These are phyloP conservation scores for Fusarium coffeatum DNA, from an alignment of 2,329 filamentous ascomycete genomes.

Conservation along the genomic window DNA sequence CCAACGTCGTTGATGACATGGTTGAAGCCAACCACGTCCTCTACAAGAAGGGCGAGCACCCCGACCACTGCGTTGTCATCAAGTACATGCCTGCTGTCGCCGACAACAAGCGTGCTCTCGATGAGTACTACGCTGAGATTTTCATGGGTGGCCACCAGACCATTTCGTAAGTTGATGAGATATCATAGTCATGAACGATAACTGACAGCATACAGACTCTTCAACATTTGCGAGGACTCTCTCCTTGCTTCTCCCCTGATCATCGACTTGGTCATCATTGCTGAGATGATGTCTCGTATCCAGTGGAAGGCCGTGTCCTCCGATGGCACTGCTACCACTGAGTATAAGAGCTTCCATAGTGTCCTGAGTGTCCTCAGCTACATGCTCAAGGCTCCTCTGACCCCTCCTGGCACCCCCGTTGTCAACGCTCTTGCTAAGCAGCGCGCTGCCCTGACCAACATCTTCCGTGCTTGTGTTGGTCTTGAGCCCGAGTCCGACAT, in stretches of 20 bases:
- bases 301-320: conserved; percentile 79
- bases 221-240: conserved; percentile 99
- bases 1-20: conserved; percentile 99
- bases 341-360: conserved; percentile 95
- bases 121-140: conserved; percentile 99
- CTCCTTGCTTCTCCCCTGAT: conserved; percentile 95
- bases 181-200: not conserved
- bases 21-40: conserved; percentile 93
- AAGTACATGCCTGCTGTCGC: conserved; percentile 99
- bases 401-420: conserved; percentile 92
- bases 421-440: conserved; percentile 97
- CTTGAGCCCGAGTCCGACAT: conserved; percentile 98
- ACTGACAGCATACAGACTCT: conserved; percentile 70
- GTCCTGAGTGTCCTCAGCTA: conserved; percentile 97
- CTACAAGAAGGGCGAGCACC: conserved; percentile 92
- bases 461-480: conserved; percentile 97
- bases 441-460: conserved; percentile 93
- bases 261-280: conserved; percentile 91
- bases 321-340: conserved; percentile 65
- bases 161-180: conserved; percentile 71
- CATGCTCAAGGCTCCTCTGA: conserved; percentile 97
- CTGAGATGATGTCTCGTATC: conserved; percentile 99
- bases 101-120: conserved; percentile 97
- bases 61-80: conserved; percentile 98
- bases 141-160: conserved; percentile 99